Evolutionary conservation across 2,329 filamentous ascomycete species (phyloP), one percentile per base, ranked within the genome.

Genomic region (Gyromitra esculenta): DNA sequence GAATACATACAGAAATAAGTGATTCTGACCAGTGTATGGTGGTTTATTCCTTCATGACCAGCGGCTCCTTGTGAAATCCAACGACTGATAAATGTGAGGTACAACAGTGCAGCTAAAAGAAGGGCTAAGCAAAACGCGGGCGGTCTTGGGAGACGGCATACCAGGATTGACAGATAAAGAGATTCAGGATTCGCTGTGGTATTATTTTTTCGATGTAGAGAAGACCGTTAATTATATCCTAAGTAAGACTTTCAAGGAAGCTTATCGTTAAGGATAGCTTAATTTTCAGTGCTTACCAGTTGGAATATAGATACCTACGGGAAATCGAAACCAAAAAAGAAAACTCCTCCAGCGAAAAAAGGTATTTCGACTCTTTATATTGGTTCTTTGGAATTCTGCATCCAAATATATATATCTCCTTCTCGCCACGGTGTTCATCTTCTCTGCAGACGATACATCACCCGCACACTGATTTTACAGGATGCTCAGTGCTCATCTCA

Each of bases 181-280:
- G 82, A 95, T 97, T 78, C 90, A 97, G 82, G 95, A 98, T 77
- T 89, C 94, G 0, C 84, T 99, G 15, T 98, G 94, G 93, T 90
- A 99, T 84, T 97, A 97, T 84, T 98, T 95, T 83, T 98, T 94
- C 82, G 94, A 99, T 81, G 87, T 97, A 39, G 91, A 90, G 73
- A 97, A 97, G 84, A 90, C 93, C 0, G 91, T 96, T 48, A 87
- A 88, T 73, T 97, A 96, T 82, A 84, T 99, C 74, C 88, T 90
- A 78, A 91, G 90, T 87, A 90, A 80, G 83, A 78, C 35, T 37
- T 31, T 21, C 37, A n/a, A 15, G 18, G 50, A 50, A 39, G n/a
- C 31, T 56, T 13, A 9, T 50, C 41, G 5, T 35, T 15, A 3
- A 63, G 37, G 35, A 31, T 43, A 50, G n/a, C 8, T 56, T 68